Conservation (phyloP, 805 yeast species). For the Tetrapisispora pingtungensis region DNA sequence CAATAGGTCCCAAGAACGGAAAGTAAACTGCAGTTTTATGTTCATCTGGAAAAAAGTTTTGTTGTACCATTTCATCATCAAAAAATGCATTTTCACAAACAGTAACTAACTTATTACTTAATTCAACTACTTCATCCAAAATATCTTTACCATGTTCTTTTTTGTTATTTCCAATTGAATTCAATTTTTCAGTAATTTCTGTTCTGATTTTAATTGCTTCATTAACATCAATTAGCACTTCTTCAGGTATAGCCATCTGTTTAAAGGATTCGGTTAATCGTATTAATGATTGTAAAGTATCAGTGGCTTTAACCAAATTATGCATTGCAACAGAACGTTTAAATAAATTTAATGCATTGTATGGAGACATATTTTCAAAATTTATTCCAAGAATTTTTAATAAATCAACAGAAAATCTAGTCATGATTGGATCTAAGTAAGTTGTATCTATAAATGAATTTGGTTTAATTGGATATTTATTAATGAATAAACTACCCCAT, state of each 20-base stretch:
- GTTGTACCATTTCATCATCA: conserved; percentile 91
- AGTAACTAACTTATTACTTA: conserved; percentile 39
- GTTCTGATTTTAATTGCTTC: conserved; percentile 37
- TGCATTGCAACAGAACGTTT: conserved; percentile 48
- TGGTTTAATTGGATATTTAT: conserved; percentile 17
- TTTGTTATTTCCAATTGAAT: conserved; percentile 9
- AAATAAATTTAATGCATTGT: conserved; percentile 52
- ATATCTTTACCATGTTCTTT: conserved; percentile 15
- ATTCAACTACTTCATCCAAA: conserved; percentile 42
- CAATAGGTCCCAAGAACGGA: conserved; percentile 81
- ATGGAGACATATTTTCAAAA: conserved; percentile 33
- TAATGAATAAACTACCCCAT: conserved; percentile 63
- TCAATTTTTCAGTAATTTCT: conserved; percentile 13
- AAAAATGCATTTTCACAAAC: conserved; percentile 63
- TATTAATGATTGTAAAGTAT: conserved; percentile 63
- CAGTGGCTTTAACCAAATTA: conserved; percentile 54
- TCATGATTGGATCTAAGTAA: conserved; percentile 50
- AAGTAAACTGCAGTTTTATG: conserved; percentile 90
- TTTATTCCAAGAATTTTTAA: conserved; percentile 59
- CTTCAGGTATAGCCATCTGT: conserved; percentile 75
- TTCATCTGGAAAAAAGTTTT: conserved; percentile 89
- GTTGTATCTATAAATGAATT: conserved; percentile 29
- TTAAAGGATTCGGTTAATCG: conserved; percentile 60
- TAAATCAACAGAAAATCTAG: conserved; percentile 64
- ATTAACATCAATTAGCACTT: conserved; percentile 50